Base-by-base conservation (phyloP, 2,329 filamentous ascomycete species). In the Colletotrichum scovillei region DNA sequence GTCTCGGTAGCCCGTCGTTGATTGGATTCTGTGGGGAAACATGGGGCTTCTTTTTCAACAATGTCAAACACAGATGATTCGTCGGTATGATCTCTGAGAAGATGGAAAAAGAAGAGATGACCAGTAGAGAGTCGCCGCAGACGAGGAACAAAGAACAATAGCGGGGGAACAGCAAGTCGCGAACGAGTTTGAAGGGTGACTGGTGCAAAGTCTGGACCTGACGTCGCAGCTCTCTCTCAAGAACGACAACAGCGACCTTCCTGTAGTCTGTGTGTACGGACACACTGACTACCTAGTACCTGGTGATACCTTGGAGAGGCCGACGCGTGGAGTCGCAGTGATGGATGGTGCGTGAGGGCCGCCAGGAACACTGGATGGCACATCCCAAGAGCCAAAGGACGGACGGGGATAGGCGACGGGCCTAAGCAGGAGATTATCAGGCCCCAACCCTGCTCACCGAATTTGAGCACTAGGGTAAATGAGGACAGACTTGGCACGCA, bases 381-480 rank as follows among this genome's bases (percentile, higher is more conserved):
- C 46, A 46, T 64, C 55, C 57, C 60, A 49, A 42, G 14, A 42
- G 38, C 38, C 38, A 42, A 11, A 69, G 32, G 53, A 60, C 46
- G 66, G 26, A 73, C 32, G 60, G 55, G 67, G 53, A 60, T 57
- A 56, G 22, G 42, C 49, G 58, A 69, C 64, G 57, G 69, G 58
- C 65, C 65, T 58, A 65, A 69, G 66, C 55, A 73, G 70, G 70
- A 65, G 59, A 59, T 69, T 60, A 30, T 35, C 59, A 73, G 46
- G 70, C 42, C 12, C 30, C 46, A 65, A 69, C 60, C 70, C 66
- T 73, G 66, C 67, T 70, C 67, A 55, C 53, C 62, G 55, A 70
- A 35, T 62, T 28, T 59, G 67, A 30, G 49, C 49, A 49, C 65
- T 52, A 65, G 70, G 55, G 53, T 59, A 53, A 24, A 60, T 14